These are phyloP conservation scores for Lagenidium giganteum DNA, from an alignment of 352 stramenopile genomes.

Conservation along the genomic window DNA sequence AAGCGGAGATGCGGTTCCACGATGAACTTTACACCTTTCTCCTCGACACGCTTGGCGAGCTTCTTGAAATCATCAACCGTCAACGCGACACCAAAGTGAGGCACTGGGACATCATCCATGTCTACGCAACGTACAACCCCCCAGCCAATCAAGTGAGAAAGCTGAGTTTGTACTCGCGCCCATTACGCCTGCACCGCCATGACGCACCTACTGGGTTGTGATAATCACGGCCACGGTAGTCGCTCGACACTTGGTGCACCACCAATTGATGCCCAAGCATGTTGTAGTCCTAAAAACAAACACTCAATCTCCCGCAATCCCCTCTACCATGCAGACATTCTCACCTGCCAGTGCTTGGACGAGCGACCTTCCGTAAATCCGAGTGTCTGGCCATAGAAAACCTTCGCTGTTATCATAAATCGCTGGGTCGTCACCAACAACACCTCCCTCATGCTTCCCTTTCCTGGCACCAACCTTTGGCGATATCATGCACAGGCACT, in stretches of 20 bases:
- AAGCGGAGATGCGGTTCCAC: conserved; percentile 96
- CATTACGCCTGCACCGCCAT: background rate
- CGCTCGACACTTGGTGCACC: conserved; percentile 86
- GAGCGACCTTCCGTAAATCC: conserved; percentile 90
- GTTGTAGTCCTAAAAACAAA: conserved; percentile 79
- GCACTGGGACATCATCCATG: conserved; percentile 96
- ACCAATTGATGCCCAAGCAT: conserved; percentile 87
- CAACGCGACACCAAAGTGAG: conserved; percentile 93
- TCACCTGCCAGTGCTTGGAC: conserved; percentile 90
- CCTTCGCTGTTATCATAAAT: conserved; percentile 67
- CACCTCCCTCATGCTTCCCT: no score
- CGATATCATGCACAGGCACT: conserved; percentile 94
- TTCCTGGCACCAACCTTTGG: conserved; percentile 42
- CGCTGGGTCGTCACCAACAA: background rate
- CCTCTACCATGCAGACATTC: background rate
- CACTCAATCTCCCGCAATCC: background rate
- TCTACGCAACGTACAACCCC: conserved; percentile 44
- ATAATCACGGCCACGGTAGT: conserved; percentile 92
- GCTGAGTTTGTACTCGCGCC: background rate
- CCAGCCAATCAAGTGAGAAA: background rate
- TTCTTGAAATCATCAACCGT: conserved; percentile 91
- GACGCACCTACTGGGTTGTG: conserved; percentile 92
- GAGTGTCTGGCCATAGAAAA: conserved; percentile 92
- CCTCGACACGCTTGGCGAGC: conserved; percentile 79
- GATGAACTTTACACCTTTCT: conserved; percentile 89